A percentile compares a stretch with the other conserved stretches of the same genome.
Evolutionary conservation across 148 eudicot genomes (phyloP).

Genomic region (Heliamphora exappendiculata): DNA sequence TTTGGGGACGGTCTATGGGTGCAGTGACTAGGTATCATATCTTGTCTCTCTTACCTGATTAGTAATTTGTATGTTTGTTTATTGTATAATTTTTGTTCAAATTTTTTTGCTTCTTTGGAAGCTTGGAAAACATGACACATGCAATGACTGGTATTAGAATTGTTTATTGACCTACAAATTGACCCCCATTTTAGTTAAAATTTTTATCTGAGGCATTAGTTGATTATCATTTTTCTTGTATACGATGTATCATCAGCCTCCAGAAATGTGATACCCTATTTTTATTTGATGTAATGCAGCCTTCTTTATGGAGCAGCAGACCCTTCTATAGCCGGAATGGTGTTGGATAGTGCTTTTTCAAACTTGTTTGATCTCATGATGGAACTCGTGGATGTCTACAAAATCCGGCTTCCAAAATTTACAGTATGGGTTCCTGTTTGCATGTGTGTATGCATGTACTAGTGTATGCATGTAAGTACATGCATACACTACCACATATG

Average conservation of each 20-base stretch:
- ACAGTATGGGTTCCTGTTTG: slow-evolving; percentile 43
- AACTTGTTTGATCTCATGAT: slow-evolving; percentile 81
- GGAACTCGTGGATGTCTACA: slow-evolving; percentile 91
- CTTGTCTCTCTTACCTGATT: slow-evolving; percentile 6
- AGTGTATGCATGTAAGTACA: background rate
- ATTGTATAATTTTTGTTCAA: background rate
- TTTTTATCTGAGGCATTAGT: background rate
- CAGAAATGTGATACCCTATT: background rate
- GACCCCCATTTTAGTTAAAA: background rate
- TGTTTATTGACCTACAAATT: background rate
- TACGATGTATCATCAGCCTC: background rate
- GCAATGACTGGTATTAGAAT: background rate
- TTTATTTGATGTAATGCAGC: slow-evolving; percentile 39
- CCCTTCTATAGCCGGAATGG: slow-evolving; percentile 90
- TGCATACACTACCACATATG: background rate
- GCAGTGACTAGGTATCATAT: slow-evolving; percentile 74
- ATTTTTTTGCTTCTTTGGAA: background rate
- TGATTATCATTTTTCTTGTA: background rate
- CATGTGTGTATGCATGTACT: slow-evolving; percentile 5
- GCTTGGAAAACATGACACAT: background rate
- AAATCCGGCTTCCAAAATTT: slow-evolving; percentile 86
- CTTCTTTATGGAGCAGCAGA: slow-evolving; percentile 94
- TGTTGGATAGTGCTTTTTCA: slow-evolving; percentile 86
- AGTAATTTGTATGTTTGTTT: slow-evolving; percentile 1
- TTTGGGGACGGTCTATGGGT: slow-evolving; percentile 98